Evolutionary conservation across 2,329 filamentous ascomycete species (phyloP).

Genomic region (Penicillium sp.): DNA sequence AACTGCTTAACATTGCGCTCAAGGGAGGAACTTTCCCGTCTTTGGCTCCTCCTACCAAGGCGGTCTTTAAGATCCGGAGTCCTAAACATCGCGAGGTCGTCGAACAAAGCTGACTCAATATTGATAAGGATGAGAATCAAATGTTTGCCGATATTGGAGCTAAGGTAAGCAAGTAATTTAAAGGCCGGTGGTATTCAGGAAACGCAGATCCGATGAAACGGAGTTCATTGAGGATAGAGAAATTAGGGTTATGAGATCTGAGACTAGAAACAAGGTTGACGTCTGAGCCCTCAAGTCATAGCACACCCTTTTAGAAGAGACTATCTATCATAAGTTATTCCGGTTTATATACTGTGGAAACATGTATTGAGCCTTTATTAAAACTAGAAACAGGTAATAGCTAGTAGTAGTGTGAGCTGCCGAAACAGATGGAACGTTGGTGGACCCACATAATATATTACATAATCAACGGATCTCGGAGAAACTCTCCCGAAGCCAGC

Average conservation of each 20-base stretch:
- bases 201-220: not conserved
- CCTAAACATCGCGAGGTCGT: not conserved
- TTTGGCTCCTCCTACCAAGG: not conserved
- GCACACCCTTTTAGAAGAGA: not conserved
- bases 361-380: not conserved
- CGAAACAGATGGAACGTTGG: not conserved
- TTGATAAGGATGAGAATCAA: not conserved
- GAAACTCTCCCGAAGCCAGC: constrained; percentile 16
- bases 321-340: not conserved
- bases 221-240: not conserved
- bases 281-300: not conserved
- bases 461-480: constrained; percentile 16
- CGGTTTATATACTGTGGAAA: not conserved
- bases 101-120: not conserved
- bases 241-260: not conserved
- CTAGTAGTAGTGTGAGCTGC: not conserved
- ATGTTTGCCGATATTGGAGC: not conserved
- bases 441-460: not conserved
- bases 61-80: not conserved
- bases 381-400: not conserved
- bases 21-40: not conserved
- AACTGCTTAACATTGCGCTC: not conserved
- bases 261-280: not conserved
- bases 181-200: not conserved
- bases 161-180: not conserved